Conservation (phyloP, 2,329 filamentous ascomycete genomes). For the Neonectria ditissima region DNA sequence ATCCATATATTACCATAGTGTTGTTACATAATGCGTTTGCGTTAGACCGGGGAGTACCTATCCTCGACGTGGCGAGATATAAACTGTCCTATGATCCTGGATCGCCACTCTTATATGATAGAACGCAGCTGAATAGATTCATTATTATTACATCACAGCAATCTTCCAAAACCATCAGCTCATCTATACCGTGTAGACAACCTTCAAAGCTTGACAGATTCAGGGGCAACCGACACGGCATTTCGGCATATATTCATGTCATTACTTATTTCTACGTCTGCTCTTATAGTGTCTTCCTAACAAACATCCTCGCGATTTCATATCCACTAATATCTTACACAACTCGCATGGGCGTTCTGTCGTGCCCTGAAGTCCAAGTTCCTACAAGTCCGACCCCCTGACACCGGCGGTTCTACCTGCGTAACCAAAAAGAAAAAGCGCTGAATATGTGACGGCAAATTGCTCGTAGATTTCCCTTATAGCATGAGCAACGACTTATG, state of each 20-base stretch:
- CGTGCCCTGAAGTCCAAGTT: slow-evolving; percentile 7
- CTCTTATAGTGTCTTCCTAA: slow-evolving; percentile 4
- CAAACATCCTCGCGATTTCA: slow-evolving; percentile 7
- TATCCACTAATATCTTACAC: slow-evolving; percentile 14
- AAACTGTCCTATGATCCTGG: neutral
- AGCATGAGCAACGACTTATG: neutral
- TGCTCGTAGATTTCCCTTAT: slow-evolving; percentile 5
- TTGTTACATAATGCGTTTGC: neutral
- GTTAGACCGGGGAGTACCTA: neutral
- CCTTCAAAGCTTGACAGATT: neutral
- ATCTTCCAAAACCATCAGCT: neutral
- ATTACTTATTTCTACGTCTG: slow-evolving; percentile 19
- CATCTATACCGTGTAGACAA: neutral
- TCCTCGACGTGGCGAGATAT: neutral
- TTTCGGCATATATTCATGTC: slow-evolving; percentile 26
- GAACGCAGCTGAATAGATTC: neutral
- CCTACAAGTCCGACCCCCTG: slow-evolving; percentile 5
- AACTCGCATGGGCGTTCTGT: neutral
- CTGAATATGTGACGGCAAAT: slow-evolving; percentile 20
- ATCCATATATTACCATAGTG: neutral
- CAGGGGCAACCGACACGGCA: neutral
- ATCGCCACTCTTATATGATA: neutral
- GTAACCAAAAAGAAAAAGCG: slow-evolving; percentile 26
- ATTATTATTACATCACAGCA: neutral
- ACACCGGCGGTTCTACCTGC: slow-evolving; percentile 30